Evolutionary conservation across 257 asterid genomes (phyloP).

Genomic region (Plantago ovata): DNA sequence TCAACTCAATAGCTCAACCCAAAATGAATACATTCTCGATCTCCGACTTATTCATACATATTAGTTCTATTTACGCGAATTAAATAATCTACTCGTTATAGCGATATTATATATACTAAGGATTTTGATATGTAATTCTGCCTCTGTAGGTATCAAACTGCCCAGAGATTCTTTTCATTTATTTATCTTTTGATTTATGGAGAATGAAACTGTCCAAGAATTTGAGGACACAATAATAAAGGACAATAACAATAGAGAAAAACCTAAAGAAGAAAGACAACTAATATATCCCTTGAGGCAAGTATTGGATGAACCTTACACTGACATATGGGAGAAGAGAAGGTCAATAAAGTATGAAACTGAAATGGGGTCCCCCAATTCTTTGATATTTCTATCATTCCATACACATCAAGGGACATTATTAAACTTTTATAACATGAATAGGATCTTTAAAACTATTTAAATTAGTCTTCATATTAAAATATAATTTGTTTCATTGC

Average conservation of each 20-base stretch:
- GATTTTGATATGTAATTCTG: not conserved
- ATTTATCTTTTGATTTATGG: not conserved
- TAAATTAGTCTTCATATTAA: too few species aligned
- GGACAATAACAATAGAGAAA: slow-evolving; percentile 14
- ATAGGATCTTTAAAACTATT: not conserved
- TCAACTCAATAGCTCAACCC: too few species aligned
- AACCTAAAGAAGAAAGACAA: not conserved
- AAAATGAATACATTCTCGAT: too few species aligned
- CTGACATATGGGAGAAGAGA: slow-evolving; percentile 39
- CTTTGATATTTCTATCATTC: slow-evolving; percentile 23
- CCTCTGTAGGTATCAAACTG: too few species aligned
- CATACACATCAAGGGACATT: not conserved
- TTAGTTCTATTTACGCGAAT: too few species aligned
- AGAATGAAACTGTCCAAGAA: not conserved
- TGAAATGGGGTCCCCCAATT: slow-evolving; percentile 47
- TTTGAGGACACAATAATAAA: not conserved
- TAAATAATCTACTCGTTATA: too few species aligned
- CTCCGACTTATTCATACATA: too few species aligned
- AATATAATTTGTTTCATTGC: not conserved
- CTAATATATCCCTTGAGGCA: slow-evolving; percentile 35
- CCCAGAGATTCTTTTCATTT: too few species aligned
- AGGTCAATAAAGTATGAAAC: slow-evolving; percentile 39
- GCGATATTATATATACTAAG: too few species aligned
- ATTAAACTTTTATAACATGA: not conserved
- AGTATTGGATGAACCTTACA: slow-evolving; percentile 47